Base-by-base conservation (phyloP, 1,284 basidiomycete genomes). In the Trametes sp. region DNA sequence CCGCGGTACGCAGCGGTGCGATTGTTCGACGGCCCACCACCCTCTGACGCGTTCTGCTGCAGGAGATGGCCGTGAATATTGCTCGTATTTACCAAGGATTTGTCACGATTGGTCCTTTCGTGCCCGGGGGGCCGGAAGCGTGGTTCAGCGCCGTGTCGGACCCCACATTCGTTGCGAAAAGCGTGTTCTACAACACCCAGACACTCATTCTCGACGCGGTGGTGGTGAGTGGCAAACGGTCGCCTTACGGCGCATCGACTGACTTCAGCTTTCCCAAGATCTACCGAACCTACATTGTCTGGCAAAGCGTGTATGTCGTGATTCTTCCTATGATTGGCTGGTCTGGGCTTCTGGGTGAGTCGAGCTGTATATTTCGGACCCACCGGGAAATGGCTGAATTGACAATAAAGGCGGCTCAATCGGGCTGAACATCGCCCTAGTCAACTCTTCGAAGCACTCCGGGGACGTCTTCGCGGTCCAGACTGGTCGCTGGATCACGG, bases 121-220 rank as follows among this genome's bases (percentile, higher is more conserved):
- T 61, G 13, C 44, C 57, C 13, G 57, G 46, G 33, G 62, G 67
- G 23, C 63, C 66, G 36, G 56, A 65, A 28, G 54, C 46, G 4
- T 78, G 58, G 59, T 75, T 78, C 54, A 63, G 54, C 1, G 56
- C 72, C 45, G 62, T 71, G 28, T 65, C 76, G 1, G 63, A 73
- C 19, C 64, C 65, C 54, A 76, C 75, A 26, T 76, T 64, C 46
- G 59, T 64, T 38, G 51, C 50, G 44, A 75, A 75, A 66, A 74
- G 67, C 54, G 66, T 64, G 9, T 38, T 79, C 10, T 78, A 74
- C 48, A 68, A 70, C n/a, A 62, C 69, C 23, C 76, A 79, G 49
- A 77, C 76, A 1, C 66, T 77, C 11, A 64, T 77, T 26, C 73
- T 76, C 2, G 76, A 78, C 38, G 72, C 70, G 19, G 73, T 77